Percentiles rank a stretch among this genome's conserved stretches.
Evolutionary conservation across 805 yeast species (phyloP).

Genomic region (Metschnikowia kofuensis): DNA sequence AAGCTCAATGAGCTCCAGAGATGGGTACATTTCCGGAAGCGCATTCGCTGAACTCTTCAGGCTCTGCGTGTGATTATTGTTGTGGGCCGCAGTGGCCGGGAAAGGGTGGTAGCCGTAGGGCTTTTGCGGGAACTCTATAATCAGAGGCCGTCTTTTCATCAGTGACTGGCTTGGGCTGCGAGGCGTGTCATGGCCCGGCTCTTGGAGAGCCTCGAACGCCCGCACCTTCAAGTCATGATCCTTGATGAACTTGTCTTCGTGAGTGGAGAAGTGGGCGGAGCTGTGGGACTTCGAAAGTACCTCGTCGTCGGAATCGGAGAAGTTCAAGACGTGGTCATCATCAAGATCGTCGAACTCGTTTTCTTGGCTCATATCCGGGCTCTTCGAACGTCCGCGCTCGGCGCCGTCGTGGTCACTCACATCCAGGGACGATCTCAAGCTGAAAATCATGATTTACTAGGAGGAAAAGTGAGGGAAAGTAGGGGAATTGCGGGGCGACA

Average conservation of each 20-base stretch:
- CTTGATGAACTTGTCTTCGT: slow-evolving; percentile 60
- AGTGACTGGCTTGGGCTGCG: slow-evolving; percentile 32
- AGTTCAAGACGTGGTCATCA: slow-evolving; percentile 10
- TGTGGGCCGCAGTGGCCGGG: slow-evolving; percentile 20
- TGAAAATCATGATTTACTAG: not conserved
- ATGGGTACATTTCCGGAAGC: slow-evolving; percentile 53
- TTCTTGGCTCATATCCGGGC: not conserved
- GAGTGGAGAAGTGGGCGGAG: slow-evolving; percentile 59
- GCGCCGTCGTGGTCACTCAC: not conserved
- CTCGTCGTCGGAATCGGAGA: slow-evolving; percentile 26
- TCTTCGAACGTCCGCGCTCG: slow-evolving; percentile 1
- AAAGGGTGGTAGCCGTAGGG: slow-evolving; percentile 17
- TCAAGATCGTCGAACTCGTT: not conserved
- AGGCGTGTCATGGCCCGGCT: slow-evolving; percentile 10
- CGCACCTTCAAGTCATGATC: slow-evolving; percentile 66
- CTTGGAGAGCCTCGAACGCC: slow-evolving; percentile 50
- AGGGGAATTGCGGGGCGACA: not conserved
- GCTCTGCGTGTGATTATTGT: slow-evolving; percentile 16
- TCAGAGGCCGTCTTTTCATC: slow-evolving; percentile 32
- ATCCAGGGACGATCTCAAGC: not conserved
- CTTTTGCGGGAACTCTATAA: slow-evolving; percentile 36
- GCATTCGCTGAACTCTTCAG: slow-evolving; percentile 19
- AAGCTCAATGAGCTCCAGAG: slow-evolving; percentile 63
- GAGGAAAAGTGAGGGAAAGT: not conserved
- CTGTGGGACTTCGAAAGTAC: slow-evolving; percentile 28